Evolutionary conservation across 2,329 filamentous ascomycete species (phyloP), one percentile per base, ranked within the genome.

Genomic region (Colletotrichum truncatum): DNA sequence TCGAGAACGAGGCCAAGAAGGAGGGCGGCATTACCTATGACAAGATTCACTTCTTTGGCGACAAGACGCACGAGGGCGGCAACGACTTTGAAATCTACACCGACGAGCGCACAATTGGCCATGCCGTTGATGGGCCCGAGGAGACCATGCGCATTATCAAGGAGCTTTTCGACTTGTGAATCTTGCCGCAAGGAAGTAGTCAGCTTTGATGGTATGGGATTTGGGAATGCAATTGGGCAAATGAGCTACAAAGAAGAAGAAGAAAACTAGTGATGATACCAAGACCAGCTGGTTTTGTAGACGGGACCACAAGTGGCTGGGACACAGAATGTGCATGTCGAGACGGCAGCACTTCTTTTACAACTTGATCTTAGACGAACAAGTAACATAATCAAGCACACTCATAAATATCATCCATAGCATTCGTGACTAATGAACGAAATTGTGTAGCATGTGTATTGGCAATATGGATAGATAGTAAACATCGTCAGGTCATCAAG

Each of bases 41-140:
- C 71, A 95, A 88, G 45, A 91, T 98, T 72, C 96, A 98, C 85
- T 98, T 98, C 87, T 99, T 98, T 74, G 96, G 96, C 70, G 96
- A 99, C 86, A 99, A 98, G 90, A 93, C 93, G 25, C 90, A 89
- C 76, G 81, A 90, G 77, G 95, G 96, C 69, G 96, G 96, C 67
- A 99, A 98, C 78, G 96, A 99, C 81, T 95, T 90, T 77, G 95
- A 98, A 84, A 98, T 99, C 76, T 98, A 91, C 80, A 84, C 82
- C 70, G 95, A 98, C 77, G 75, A 86, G 58, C 86, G 95, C 74
- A 97, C 93, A 34, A 89, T 91, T 66, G 96, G 96, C 2, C 96
- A 99, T 81, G 84, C 90, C 25, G 96, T 98, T 70, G 88, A 84
- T 70, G 87, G 85, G 41, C 95, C 95, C 6, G 90, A 94, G 62